Percentiles rank a stretch among this genome's conserved stretches.
Conservation (phyloP, 331 rosid genomes). For the Prunus yedoensis region DNA sequence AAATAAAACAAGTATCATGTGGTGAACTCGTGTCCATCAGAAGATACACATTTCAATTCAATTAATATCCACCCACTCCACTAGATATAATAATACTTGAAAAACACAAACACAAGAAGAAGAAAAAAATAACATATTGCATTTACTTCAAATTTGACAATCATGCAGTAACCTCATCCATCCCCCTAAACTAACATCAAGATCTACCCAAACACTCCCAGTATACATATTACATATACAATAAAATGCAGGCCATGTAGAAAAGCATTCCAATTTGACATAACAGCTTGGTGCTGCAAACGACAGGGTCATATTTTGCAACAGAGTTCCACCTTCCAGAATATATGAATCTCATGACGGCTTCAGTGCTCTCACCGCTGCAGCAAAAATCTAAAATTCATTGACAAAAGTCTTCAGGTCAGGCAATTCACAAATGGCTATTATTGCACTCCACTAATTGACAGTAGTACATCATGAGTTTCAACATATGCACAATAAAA, state of each 20-base stretch:
- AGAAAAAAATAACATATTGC: background rate
- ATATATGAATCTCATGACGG: constrained; percentile 31
- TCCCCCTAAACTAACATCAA: background rate
- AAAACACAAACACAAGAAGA: background rate
- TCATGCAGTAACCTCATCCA: background rate
- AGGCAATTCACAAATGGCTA: constrained; percentile 3
- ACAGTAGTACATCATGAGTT: background rate
- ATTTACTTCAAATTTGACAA: background rate
- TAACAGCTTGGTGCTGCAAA: background rate
- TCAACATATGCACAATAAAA: background rate
- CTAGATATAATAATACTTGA: too few relatives aligned
- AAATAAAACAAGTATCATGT: too few relatives aligned
- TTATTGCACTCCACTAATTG: background rate
- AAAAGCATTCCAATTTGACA: background rate
- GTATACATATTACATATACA: background rate
- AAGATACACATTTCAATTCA: too few relatives aligned
- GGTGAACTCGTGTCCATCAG: too few relatives aligned
- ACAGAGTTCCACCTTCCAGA: constrained; percentile 5
- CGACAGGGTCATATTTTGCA: background rate
- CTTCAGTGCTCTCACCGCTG: constrained; percentile 52
- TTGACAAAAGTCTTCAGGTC: constrained; percentile 13
- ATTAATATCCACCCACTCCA: too few relatives aligned
- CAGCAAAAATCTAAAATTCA: constrained; percentile 45
- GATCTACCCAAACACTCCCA: background rate
- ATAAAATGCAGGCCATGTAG: background rate